Conservation (phyloP, 176 grass and related monocot genomes). For the Alloteropsis semialata region DNA sequence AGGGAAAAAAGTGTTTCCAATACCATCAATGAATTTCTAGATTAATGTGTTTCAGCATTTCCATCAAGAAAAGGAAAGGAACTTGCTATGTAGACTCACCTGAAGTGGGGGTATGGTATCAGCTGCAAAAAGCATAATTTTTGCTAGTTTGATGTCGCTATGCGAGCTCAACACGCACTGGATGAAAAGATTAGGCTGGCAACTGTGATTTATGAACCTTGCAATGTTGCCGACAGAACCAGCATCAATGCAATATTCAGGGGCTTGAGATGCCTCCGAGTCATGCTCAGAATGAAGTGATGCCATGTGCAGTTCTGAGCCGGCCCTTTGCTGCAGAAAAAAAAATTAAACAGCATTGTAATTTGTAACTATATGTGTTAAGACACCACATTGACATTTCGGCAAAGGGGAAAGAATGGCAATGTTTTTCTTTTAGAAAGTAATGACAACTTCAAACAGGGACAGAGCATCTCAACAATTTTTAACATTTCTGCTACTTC, state of each 20-base stretch:
- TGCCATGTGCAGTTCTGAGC: slow-evolving; percentile 41
- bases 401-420: neutral
- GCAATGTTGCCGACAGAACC: slow-evolving; percentile 58
- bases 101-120: slow-evolving; percentile 81
- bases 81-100: slow-evolving; percentile 26
- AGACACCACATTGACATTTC: neutral
- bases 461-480: neutral
- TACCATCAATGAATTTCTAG: neutral
- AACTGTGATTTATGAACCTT: slow-evolving; percentile 93
- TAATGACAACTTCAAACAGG: neutral
- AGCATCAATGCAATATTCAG: slow-evolving; percentile 82
- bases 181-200: slow-evolving; percentile 82
- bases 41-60: neutral
- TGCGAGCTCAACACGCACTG: slow-evolving; percentile 83
- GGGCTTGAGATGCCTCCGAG: slow-evolving; percentile 38
- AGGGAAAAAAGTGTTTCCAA: neutral
- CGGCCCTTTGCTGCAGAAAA: slow-evolving; percentile 50
- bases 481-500: neutral
- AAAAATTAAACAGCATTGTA: neutral
- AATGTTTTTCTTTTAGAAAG: neutral
- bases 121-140: slow-evolving; percentile 82
- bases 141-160: slow-evolving; percentile 70
- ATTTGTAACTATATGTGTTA: neutral
- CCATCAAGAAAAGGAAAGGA: neutral
- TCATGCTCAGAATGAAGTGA: slow-evolving; percentile 42